Evolutionary conservation across 768 basidiomycete species (phyloP), one percentile per base, ranked within the genome.

Genomic region (Lentinula edodes): DNA sequence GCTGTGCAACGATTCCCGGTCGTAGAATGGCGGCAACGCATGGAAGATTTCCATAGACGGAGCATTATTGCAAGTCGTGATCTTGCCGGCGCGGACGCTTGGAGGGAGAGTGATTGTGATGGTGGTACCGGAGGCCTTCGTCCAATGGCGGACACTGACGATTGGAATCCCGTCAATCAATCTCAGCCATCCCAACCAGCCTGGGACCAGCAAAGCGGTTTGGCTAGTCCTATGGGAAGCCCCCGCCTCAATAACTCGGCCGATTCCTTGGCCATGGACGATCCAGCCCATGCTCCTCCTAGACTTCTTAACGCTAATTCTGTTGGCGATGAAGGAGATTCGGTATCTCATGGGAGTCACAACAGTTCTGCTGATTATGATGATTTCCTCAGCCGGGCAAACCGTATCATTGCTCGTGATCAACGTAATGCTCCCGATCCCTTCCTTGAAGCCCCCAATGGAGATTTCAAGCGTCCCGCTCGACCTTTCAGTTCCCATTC

Each of bases 1-100:
- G 95, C 95, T 20, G 84, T 97, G 4, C 95, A 97, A 70, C 91
- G 95, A 69, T 97, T 97, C 90, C 95, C 95, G 5, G 95, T 97
- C 61, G 91, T 97, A 34, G 94, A 97, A 76, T 97, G 95, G 95
- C 90, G 95, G 69, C 95, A 97, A 71, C 86, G 92, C 52, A 91
- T 88, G 81, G 95, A 97, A 76, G 95, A 97, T 72, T 92, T 97
- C 81, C 95, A 97, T 72, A 84, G 83, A 63, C 89, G 95, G 63
- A 90, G 89, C 69, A 95, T 97, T 71, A 74, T 72, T 28, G 76
- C 77, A 4, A 94, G 90, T 69, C 88, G 95, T 58, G 73, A 74
- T 35, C 23, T 84, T 2, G 92, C 94, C 34, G 90, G 85, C 6
- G 61, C 78, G 1, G 83, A 91, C 62, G 92, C 93, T 0, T 95